Evolutionary conservation across 2,329 filamentous ascomycete genomes (phyloP), one percentile per base, ranked within the genome.

Genomic region (Hymenoscyphus repandus): DNA sequence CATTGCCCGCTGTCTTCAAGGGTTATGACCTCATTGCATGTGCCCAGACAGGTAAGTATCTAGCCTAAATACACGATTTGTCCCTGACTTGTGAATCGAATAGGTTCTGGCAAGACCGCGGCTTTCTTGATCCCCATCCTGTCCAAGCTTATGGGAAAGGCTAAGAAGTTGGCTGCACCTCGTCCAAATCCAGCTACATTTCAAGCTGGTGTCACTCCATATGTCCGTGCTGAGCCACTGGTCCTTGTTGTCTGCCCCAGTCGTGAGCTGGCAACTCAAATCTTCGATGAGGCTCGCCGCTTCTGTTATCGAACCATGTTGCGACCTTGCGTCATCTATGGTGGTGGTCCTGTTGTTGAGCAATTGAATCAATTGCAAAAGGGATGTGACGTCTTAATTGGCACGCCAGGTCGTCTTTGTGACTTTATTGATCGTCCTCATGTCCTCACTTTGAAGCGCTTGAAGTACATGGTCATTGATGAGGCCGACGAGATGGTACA

Each of bases 271-370:
- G 90, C 90, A 0, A 86, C 90, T 2, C 93, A 99, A 66, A 96
- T 97, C 59, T 97, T 96, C 70, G 90, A 96, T 56, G 92, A 97
- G 67, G 85, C 89, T 22, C 86, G 93, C 55, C 90, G 92, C 61
- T 82, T 97, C 44, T 96, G 90, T 67, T 99, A 99, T 63, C 85
- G 93, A 1, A 90, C 88, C 3, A 96, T 95, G 89, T 77, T 99
- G 51, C 90, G 93, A 37, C 92, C 93, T 20, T 90, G 87, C 60
- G 90, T 95, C 39, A 76, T 86, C 30, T 99, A 97, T 60, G 93
- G 93, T 45, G 93, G 93, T 56, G 83, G 83, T 6, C 88, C 89
- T 0, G 64, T 82, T n/a, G 68, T 69, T 1, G 78, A 85, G 11
- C 90, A 96, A 69, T 74, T 84, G 4, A 72, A 77, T 6, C 85